Evolutionary conservation across 2,329 filamentous ascomycete species (phyloP), one percentile per base, ranked within the genome.

Genomic region (Fusarium miscanthi): DNA sequence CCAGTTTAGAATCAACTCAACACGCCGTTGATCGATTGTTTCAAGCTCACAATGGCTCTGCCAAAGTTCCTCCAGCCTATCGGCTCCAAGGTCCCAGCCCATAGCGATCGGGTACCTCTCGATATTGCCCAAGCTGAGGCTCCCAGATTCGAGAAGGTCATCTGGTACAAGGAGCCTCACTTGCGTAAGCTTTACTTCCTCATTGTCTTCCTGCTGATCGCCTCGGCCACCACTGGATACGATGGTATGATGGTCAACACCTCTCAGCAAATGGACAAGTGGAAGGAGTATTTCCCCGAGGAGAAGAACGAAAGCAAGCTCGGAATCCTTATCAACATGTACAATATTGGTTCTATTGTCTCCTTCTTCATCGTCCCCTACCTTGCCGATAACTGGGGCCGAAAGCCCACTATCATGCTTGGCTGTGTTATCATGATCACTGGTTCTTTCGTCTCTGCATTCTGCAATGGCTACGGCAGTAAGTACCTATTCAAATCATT

Each of bases 191-290:
- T 90, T 16, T 90, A 90, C 76, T 83, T 83, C 56, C 84, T 85
- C 77, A 84, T 83, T 65, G 79, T 84, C 25, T 84, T 90, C 65
- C 82, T 91, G 63, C 87, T 88, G 79, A 82, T 90, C 63, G 88
- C 87, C 17, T 90, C 88, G 35, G 88, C 88, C 46, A 90, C 88
- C 35, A 90, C 88, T 12, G 88, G 88, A 59, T 90, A 90, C 76
- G 89, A 91, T 80, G 88, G 88, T 61, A 87, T 88, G 85, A 82
- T 89, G 67, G 82, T 89, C 77, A 90, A 90, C 79, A 88, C 87
- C 14, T 88, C 86, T 6, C 87, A 89, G 81, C 85, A 88, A 78
- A 87, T 90, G 75, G 81, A 87, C 66, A 79, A 80, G 23, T 90
- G 87, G 87, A 83, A 86, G 70, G 70, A 76, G 6, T 88, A 84